A percentile compares a stretch with the other conserved stretches of the same genome.
Conservation (phyloP, 2,329 filamentous ascomycete genomes). For the Colletotrichum somersetense region DNA sequence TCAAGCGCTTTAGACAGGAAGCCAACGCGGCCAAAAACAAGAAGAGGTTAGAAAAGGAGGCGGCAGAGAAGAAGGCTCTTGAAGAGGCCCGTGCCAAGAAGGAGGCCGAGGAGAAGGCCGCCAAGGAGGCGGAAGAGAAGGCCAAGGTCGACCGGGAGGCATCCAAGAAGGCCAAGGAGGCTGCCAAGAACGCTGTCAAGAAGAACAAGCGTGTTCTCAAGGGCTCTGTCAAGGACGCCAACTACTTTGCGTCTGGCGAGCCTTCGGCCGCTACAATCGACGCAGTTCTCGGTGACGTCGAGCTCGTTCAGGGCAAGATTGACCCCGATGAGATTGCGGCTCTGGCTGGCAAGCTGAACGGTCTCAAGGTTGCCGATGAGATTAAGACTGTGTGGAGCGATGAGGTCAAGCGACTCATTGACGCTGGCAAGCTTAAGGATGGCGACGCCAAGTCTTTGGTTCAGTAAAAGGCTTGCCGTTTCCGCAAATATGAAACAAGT, state of each 20-base stretch:
- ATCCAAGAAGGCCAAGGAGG: slow-evolving; percentile 97
- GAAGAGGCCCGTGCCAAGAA: slow-evolving; percentile 89
- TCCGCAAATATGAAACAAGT: not conserved
- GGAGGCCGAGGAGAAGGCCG: slow-evolving; percentile 83
- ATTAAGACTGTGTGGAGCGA: slow-evolving; percentile 87
- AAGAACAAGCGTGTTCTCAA: slow-evolving; percentile 99
- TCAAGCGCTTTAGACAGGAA: slow-evolving; percentile 95
- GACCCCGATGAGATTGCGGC: slow-evolving; percentile 91
- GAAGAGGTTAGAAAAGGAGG: slow-evolving; percentile 90
- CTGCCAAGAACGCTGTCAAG: slow-evolving; percentile 98
- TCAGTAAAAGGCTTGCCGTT: slow-evolving; percentile 45
- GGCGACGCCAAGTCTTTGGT: slow-evolving; percentile 79
- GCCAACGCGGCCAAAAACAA: slow-evolving; percentile 97
- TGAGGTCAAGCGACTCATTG: slow-evolving; percentile 83
- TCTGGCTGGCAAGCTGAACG: slow-evolving; percentile 83
- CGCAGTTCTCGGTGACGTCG: slow-evolving; percentile 84
- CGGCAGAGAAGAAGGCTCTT: slow-evolving; percentile 85
- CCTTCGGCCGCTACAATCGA: slow-evolving; percentile 84
- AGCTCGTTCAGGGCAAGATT: slow-evolving; percentile 87
- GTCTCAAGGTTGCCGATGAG: slow-evolving; percentile 81
- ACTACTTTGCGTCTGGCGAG: slow-evolving; percentile 88
- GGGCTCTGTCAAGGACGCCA: slow-evolving; percentile 93
- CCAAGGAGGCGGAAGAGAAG: slow-evolving; percentile 86
- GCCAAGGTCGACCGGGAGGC: slow-evolving; percentile 88
- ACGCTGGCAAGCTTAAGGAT: slow-evolving; percentile 87